phyloP scores from a whole-genome alignment of 257 asterid genomes.

The Solanum raphanifolium region DNA sequence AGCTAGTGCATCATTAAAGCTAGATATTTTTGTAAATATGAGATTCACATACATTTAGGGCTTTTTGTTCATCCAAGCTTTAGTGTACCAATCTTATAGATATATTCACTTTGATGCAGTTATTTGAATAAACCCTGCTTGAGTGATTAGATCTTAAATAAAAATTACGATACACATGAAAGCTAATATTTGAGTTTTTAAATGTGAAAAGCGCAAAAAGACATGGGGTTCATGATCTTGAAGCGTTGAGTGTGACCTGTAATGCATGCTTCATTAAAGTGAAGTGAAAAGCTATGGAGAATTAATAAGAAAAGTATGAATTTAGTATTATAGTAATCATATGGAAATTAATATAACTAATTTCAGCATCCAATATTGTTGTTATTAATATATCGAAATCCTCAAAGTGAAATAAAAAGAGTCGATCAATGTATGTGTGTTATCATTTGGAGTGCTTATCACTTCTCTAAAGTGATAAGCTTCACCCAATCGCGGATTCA shows the following conservation, averaged over 20 bases:
- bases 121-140: not conserved
- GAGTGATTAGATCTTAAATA: not conserved
- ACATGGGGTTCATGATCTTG: not conserved
- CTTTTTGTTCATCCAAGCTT: not conserved
- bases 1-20: not conserved
- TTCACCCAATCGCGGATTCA: too few relatives aligned
- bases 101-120: not conserved
- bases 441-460: not conserved
- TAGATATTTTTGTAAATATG: not conserved
- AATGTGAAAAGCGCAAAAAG: not conserved
- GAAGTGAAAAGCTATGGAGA: not conserved
- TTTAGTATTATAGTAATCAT: not conserved
- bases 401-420: not conserved
- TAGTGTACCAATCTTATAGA: not conserved
- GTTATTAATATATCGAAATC: not conserved
- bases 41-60: not conserved
- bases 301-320: not conserved
- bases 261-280: not conserved
- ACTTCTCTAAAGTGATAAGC: not conserved
- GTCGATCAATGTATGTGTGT: not conserved
- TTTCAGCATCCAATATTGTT: not conserved
- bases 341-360: not conserved
- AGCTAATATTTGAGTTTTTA: not conserved
- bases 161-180: not conserved
- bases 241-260: not conserved